Evolutionary conservation across 1,284 basidiomycete genomes (phyloP).

Genomic region (Melanopsichium pennsylvanicum): DNA sequence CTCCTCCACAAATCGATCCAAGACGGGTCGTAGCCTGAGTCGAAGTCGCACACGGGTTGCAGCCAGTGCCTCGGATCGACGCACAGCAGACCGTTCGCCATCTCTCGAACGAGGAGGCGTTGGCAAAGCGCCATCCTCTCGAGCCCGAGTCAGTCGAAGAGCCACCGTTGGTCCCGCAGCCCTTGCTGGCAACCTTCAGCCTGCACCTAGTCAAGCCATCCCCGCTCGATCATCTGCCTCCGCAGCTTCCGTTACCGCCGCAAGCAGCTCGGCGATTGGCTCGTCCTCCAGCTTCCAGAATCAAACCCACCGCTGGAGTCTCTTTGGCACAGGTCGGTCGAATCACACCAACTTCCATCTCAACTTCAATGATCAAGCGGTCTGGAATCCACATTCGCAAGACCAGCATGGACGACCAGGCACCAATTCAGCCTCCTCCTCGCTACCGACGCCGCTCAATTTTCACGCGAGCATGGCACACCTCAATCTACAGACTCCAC

Average conservation of each 20-base stretch:
- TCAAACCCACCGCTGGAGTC: slow-evolving; percentile 38
- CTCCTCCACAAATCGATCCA: slow-evolving; percentile 30
- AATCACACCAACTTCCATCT: slow-evolving; percentile 21
- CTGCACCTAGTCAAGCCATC: background rate
- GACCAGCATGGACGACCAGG: slow-evolving; percentile 5
- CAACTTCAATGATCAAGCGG: slow-evolving; percentile 25
- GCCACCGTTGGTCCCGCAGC: slow-evolving; percentile 51
- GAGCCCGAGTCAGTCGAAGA: slow-evolving; percentile 36
- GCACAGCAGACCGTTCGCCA: slow-evolving; percentile 41
- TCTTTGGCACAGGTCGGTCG: slow-evolving; percentile 32
- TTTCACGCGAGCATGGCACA: slow-evolving; percentile 49
- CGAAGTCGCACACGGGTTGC: slow-evolving; percentile 28
- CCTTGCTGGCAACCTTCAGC: slow-evolving; percentile 16
- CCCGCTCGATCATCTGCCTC: slow-evolving; percentile 6
- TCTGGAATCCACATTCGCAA: slow-evolving; percentile 7
- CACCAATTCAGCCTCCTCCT: slow-evolving; percentile 27
- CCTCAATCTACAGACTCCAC: slow-evolving; percentile 44
- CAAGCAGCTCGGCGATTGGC: slow-evolving; percentile 9
- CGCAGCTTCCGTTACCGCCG: slow-evolving; percentile 1
- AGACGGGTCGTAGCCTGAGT: slow-evolving; percentile 39
- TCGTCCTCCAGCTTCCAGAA: slow-evolving; percentile 34
- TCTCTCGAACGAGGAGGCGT: slow-evolving; percentile 45
- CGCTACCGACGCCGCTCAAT: slow-evolving; percentile 32
- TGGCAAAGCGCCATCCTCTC: slow-evolving; percentile 46
- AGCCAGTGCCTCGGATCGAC: slow-evolving; percentile 19